A percentile compares a stretch with the other conserved stretches of the same genome.
Conservation (phyloP, 2,329 filamentous ascomycete genomes). For the Talaromyces amestolkiae region DNA sequence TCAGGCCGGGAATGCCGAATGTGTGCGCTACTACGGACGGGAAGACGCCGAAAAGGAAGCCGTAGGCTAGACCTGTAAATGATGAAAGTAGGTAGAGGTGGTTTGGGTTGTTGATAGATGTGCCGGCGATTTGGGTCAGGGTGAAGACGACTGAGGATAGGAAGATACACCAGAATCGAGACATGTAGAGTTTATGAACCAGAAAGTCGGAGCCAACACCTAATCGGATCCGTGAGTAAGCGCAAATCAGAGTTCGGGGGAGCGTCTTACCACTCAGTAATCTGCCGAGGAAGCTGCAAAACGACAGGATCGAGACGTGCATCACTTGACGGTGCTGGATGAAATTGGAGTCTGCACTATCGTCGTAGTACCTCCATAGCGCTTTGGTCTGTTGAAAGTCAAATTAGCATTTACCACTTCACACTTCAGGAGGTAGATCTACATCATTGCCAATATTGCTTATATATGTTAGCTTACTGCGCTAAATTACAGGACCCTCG, state of each 20-base stretch:
- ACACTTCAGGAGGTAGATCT: constrained; percentile 24
- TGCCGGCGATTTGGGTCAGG: constrained; percentile 71
- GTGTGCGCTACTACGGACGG: constrained; percentile 85
- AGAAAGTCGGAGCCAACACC: constrained; percentile 89
- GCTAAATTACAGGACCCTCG: neutral
- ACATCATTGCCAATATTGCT: constrained; percentile 94
- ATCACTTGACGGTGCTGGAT: constrained; percentile 79
- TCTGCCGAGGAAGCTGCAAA: constrained; percentile 81
- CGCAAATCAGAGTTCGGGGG: constrained; percentile 2
- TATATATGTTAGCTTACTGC: constrained; percentile 13
- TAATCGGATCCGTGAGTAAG: constrained; percentile 27
- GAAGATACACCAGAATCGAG: constrained; percentile 87
- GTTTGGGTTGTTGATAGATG: constrained; percentile 73
- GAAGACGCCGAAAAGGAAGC: constrained; percentile 90
- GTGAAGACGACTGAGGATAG: constrained; percentile 75
- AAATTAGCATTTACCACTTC: neutral
- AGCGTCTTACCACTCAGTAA: constrained; percentile 65
- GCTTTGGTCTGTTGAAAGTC: constrained; percentile 57
- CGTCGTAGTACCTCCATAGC: constrained; percentile 83
- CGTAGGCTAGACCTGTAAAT: constrained; percentile 84
- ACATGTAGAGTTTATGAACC: constrained; percentile 74
- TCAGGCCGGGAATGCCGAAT: constrained; percentile 85
- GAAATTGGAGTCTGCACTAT: constrained; percentile 67
- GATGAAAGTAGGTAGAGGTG: constrained; percentile 74
- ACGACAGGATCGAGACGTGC: constrained; percentile 90